A percentile compares a stretch with the other conserved stretches of the same genome.
Evolutionary conservation across 768 basidiomycete species (phyloP).

Genomic region (Leccinum disarticulatum): DNA sequence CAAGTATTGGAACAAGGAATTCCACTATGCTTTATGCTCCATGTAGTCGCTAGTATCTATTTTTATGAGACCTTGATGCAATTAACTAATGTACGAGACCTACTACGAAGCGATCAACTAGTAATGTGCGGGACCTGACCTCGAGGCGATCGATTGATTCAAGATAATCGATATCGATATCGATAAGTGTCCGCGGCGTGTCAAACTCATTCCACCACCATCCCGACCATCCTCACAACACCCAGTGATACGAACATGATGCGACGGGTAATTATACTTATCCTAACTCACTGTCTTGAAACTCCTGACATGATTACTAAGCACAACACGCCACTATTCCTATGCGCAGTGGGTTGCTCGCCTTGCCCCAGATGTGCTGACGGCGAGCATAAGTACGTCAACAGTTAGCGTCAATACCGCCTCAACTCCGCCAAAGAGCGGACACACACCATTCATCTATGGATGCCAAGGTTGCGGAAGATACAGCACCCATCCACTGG

Average conservation of each 20-base stretch:
- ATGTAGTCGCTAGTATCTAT: background rate
- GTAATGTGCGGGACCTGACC: too few species aligned
- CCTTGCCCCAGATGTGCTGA: background rate
- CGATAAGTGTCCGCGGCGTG: background rate
- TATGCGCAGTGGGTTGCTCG: background rate
- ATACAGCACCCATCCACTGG: background rate
- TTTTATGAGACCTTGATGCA: too few species aligned
- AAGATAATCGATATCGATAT: background rate
- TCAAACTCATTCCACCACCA: background rate
- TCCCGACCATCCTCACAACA: background rate
- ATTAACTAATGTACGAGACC: too few species aligned
- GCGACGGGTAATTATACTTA: background rate
- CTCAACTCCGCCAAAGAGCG: background rate
- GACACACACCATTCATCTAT: background rate
- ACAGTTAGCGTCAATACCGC: background rate
- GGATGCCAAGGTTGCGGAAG: background rate
- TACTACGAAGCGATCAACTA: too few species aligned
- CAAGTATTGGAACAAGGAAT: background rate
- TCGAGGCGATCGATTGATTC: background rate
- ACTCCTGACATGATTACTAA: background rate
- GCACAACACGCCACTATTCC: background rate
- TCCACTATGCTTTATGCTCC: background rate
- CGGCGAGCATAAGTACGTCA: background rate
- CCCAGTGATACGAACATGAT: background rate
- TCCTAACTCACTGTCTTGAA: background rate